A percentile compares a stretch with the other conserved stretches of the same genome.
These are phyloP conservation scores for Zalaria obscura DNA, from an alignment of 2,329 filamentous ascomycete species.

Conservation along the genomic window DNA sequence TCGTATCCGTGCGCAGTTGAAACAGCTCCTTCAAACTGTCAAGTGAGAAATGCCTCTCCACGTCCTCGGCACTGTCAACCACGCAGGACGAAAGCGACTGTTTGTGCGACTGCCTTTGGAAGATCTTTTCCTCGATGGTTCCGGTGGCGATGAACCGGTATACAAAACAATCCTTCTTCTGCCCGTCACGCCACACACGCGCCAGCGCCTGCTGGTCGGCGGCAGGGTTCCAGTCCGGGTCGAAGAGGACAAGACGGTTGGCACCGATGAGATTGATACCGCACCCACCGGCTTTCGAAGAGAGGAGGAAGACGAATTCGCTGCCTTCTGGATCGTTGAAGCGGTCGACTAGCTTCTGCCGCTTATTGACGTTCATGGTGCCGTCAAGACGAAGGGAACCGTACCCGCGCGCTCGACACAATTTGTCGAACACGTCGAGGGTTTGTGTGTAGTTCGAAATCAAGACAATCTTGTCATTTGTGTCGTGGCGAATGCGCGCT, in stretches of 20 bases:
- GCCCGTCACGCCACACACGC: constrained; percentile 95
- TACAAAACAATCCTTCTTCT: constrained; percentile 98
- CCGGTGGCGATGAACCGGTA: constrained; percentile 99
- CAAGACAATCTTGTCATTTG: constrained; percentile 96
- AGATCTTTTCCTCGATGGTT: constrained; percentile 98
- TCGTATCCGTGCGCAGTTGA: constrained; percentile 74
- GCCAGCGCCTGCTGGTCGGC: constrained; percentile 94
- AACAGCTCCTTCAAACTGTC: constrained; percentile 88
- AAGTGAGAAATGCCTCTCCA: constrained; percentile 88
- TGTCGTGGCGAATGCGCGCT: constrained; percentile 84
- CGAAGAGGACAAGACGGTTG: constrained; percentile 88
- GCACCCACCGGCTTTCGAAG: constrained; percentile 91
- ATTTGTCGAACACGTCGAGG: constrained; percentile 79
- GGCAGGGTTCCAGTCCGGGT: constrained; percentile 90
- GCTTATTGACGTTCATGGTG: constrained; percentile 95
- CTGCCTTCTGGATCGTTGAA: constrained; percentile 87
- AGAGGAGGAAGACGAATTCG: constrained; percentile 92
- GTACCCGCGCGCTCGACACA: constrained; percentile 76
- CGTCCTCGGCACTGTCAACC: constrained; percentile 90
- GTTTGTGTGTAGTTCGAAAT: constrained; percentile 98
- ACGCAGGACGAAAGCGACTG: constrained; percentile 93
- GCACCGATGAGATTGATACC: constrained; percentile 91
- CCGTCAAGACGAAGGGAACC: constrained; percentile 83
- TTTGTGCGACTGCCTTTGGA: constrained; percentile 96
- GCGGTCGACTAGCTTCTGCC: constrained; percentile 91